Percentiles rank a stretch among this genome's conserved stretches.
Evolutionary conservation across 306 rosid genomes (phyloP).

Genomic region (Canavalia ensiformis): DNA sequence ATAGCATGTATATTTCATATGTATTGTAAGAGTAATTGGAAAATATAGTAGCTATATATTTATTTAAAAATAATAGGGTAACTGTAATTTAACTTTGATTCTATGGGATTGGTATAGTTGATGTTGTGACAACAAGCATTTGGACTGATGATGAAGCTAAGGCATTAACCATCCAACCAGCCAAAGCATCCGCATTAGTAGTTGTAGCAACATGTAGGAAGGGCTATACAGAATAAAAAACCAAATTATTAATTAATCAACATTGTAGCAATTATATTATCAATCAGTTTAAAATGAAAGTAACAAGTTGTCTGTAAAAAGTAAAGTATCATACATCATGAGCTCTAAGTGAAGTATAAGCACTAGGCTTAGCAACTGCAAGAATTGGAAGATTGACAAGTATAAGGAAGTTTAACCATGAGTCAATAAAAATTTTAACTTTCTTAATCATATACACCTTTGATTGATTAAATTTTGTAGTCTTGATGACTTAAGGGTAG

Average conservation of each 20-base stretch:
- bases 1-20: neutral
- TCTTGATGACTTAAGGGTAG: constrained; percentile 77
- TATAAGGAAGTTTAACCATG: constrained; percentile 65
- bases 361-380: constrained; percentile 71
- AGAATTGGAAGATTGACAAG: constrained; percentile 79
- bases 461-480: constrained; percentile 83
- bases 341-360: too few species aligned
- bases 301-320: too few species aligned
- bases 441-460: constrained; percentile 58
- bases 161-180: constrained; percentile 66
- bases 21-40: neutral
- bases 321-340: too few species aligned
- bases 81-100: neutral
- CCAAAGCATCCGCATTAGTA: constrained; percentile 59
- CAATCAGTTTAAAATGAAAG: neutral
- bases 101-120: constrained; percentile 64
- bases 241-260: constrained; percentile 33
- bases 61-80: neutral
- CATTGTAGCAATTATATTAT: neutral
- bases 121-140: constrained; percentile 84
- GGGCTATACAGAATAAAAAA: constrained; percentile 59
- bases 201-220: constrained; percentile 75
- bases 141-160: constrained; percentile 90
- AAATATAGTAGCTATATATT: neutral
- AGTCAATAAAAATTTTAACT: neutral